Evolutionary conservation across 257 asterid species (phyloP).

Genomic region (Solanum appendiculatum): DNA sequence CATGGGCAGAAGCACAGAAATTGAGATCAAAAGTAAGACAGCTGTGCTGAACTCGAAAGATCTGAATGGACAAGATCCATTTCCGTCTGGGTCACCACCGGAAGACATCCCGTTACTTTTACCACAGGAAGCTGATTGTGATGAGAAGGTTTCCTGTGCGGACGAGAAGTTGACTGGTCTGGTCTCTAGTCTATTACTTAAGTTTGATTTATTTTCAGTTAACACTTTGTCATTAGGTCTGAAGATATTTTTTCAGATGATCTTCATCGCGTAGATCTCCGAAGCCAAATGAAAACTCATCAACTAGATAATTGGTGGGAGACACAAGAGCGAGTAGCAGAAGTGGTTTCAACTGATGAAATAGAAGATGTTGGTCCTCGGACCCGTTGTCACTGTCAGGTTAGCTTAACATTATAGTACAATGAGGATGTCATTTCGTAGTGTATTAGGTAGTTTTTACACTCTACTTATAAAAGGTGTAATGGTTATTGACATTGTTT

Average conservation of each 20-base stretch:
- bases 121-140: conserved; percentile 70
- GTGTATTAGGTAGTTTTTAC: not conserved
- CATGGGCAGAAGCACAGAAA: conserved; percentile 65
- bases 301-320: conserved; percentile 38
- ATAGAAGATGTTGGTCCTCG: conserved; percentile 64
- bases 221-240: conserved; percentile 6
- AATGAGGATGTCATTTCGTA: not conserved
- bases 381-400: conserved; percentile 77
- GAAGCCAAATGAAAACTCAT: conserved; percentile 9
- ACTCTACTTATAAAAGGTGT: not conserved
- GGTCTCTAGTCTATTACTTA: conserved; percentile 12
- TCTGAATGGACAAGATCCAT: conserved; percentile 32
- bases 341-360: conserved; percentile 35
- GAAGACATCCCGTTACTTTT: conserved; percentile 80
- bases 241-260: conserved; percentile 2
- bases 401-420: conserved; percentile 9
- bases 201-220: conserved; percentile 5
- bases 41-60: conserved; percentile 21
- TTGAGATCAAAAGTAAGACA: conserved; percentile 28
- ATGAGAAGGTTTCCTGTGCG: conserved; percentile 15
- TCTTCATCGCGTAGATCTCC: conserved; percentile 9
- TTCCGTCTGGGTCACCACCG: conserved; percentile 57
- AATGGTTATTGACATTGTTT: not conserved
- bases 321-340: conserved; percentile 39
- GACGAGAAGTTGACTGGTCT: conserved; percentile 23